A percentile compares a stretch with the other conserved stretches of the same genome.
phyloP scores from a whole-genome alignment of 441 rosid genomes.

The Caryocar brasiliense region DNA sequence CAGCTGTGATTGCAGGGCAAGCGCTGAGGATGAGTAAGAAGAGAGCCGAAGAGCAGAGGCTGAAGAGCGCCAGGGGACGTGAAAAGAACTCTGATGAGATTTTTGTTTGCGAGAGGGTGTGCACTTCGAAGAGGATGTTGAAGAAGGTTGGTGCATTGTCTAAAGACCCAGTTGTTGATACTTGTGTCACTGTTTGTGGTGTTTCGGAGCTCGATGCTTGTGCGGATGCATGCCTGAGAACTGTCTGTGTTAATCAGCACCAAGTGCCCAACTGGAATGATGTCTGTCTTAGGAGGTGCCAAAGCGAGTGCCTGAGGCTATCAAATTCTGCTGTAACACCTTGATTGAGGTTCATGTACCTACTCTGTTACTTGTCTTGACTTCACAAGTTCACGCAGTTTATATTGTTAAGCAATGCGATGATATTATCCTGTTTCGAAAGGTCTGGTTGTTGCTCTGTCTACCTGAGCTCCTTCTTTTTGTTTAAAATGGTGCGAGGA shows the following conservation, averaged over 20 bases:
- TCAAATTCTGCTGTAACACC: conserved; percentile 23
- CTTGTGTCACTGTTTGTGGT: conserved; percentile 48
- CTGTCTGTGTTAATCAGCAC: conserved; percentile 46
- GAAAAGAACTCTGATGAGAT: conserved; percentile 41
- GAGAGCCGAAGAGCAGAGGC: conserved; percentile 39
- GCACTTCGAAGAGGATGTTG: conserved; percentile 52
- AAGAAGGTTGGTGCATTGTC: conserved; percentile 47
- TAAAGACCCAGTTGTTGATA: conserved; percentile 37
- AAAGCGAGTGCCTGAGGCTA: conserved; percentile 39
- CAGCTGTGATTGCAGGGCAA: conserved; percentile 40
- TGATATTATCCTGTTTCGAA: too few species aligned
- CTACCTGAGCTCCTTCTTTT: too few species aligned
- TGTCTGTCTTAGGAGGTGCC: conserved; percentile 40
- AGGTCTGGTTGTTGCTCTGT: too few species aligned
- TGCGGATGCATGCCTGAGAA: conserved; percentile 46
- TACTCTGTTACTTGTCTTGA: neutral
- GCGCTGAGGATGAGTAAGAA: conserved; percentile 37
- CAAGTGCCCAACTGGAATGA: conserved; percentile 54
- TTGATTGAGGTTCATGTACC: too few species aligned
- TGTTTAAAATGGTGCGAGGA: too few species aligned
- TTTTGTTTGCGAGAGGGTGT: conserved; percentile 51
- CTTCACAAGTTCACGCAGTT: too few species aligned
- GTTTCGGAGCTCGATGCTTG: conserved; percentile 49
- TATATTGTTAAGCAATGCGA: too few species aligned
- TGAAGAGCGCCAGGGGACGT: conserved; percentile 36